These are phyloP conservation scores for Ceratobasidium sp. DNA, from an alignment of 1,284 basidiomycete species.

Conservation along the genomic window DNA sequence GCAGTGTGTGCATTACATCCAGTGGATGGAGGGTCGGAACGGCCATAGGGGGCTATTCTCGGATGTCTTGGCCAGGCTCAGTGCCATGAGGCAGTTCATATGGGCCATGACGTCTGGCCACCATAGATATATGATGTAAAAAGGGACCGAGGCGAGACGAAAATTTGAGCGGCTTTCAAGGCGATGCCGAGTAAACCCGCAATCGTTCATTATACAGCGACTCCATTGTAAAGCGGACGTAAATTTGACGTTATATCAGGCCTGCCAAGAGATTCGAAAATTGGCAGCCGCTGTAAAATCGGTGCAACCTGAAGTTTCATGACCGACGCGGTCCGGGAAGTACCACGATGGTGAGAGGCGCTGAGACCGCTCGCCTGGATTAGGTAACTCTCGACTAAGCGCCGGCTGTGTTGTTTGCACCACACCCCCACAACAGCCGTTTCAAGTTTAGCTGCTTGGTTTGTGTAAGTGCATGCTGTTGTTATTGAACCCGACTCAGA, in stretches of 20 bases:
- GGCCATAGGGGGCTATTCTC: not conserved
- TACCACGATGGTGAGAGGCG: too few relatives aligned
- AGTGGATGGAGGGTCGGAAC: not conserved
- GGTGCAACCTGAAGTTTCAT: too few relatives aligned
- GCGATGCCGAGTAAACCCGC: not conserved
- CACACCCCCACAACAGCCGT: not conserved
- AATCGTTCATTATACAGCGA: too few relatives aligned
- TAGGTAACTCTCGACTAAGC: conserved; percentile 21
- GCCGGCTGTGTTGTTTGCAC: conserved; percentile 12
- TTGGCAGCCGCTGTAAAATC: too few relatives aligned
- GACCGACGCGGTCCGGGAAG: too few relatives aligned
- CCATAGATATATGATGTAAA: not conserved
- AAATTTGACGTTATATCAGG: not conserved
- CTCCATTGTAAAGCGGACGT: not conserved
- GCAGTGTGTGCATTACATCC: not conserved
- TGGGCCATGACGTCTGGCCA: not conserved
- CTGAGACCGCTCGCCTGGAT: too few relatives aligned
- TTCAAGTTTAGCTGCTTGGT: not conserved
- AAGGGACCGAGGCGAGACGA: not conserved
- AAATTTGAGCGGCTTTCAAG: not conserved
- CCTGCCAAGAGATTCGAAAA: too few relatives aligned
- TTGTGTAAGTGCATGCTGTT: not conserved
- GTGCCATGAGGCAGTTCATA: conserved; percentile 7
- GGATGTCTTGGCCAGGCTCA: not conserved
- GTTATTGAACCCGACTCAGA: not conserved